Percentiles rank a stretch among this genome's conserved stretches.
Evolutionary conservation across 169 alveolate genomes (phyloP).

Genomic region (Plasmodium vivax): DNA sequence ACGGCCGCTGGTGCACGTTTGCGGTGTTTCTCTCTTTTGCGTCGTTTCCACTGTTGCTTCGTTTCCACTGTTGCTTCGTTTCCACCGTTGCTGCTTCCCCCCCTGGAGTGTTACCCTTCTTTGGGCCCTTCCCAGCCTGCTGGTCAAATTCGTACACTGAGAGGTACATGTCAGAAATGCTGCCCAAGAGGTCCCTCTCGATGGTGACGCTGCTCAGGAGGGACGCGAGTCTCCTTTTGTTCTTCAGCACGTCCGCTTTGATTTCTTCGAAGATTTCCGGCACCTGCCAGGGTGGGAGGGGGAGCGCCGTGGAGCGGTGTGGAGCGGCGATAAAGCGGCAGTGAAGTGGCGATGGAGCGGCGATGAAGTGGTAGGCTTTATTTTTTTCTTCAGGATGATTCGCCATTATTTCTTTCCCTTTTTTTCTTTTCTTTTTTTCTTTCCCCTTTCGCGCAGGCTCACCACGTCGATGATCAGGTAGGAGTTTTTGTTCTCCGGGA

Average conservation of each 20-base stretch:
- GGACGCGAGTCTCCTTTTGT: constrained; percentile 9
- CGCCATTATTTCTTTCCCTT: neutral
- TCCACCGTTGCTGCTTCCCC: neutral
- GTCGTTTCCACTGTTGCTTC: too few relatives aligned
- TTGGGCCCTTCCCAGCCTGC: neutral
- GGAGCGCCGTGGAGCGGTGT: neutral
- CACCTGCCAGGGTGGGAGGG: constrained; percentile 9
- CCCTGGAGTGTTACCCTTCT: neutral
- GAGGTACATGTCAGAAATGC: constrained; percentile 42
- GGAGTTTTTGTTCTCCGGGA: constrained; percentile 64
- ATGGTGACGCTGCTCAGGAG: constrained; percentile 25
- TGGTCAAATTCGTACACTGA: constrained; percentile 53
- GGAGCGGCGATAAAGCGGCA: too few relatives aligned
- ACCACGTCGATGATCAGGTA: constrained; percentile 66
- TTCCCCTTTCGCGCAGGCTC: neutral
- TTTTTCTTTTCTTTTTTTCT: neutral
- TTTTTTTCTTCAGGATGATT: neutral
- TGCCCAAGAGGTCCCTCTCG: constrained; percentile 26
- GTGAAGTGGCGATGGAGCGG: neutral
- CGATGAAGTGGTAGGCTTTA: neutral
- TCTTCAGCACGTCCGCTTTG: constrained; percentile 38
- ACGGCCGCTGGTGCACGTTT: neutral
- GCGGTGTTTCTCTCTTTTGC: too few relatives aligned
- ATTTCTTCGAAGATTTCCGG: constrained; percentile 68
- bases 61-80: too few relatives aligned